Conservation (phyloP, 495 filamentous ascomycete species). For the Penicillium lividum region DNA sequence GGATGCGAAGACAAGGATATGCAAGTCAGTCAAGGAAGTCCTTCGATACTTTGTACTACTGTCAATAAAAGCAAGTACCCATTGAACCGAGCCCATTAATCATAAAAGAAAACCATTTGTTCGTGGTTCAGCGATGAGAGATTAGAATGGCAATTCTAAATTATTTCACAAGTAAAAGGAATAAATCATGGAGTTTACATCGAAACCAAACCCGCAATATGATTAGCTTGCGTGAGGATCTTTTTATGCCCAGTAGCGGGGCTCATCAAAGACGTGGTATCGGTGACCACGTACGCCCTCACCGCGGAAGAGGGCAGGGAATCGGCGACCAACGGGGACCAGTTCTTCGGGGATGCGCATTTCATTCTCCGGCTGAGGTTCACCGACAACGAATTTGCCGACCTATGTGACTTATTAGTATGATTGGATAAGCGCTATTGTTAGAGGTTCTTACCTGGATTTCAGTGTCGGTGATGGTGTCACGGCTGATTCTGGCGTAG, state of each 20-base stretch:
- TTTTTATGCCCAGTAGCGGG: constrained; percentile 64
- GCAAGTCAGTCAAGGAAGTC: neutral
- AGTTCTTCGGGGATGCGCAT: constrained; percentile 63
- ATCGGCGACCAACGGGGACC: constrained; percentile 73
- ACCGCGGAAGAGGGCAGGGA: constrained; percentile 85
- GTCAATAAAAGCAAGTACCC: neutral
- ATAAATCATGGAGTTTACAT: neutral
- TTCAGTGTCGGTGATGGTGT: constrained; percentile 96
- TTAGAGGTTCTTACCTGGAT: constrained; percentile 67
- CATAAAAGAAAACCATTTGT: neutral
- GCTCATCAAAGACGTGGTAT: constrained; percentile 97
- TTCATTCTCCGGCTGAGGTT: constrained; percentile 59
- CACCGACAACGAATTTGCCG: constrained; percentile 90
- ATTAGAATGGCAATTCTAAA: neutral
- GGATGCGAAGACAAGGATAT: neutral
- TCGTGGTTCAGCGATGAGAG: too few relatives aligned
- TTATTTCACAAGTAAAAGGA: neutral
- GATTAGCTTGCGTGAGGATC: neutral
- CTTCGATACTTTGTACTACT: neutral
- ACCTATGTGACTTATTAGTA: constrained; percentile 51
- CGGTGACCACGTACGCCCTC: constrained; percentile 84
- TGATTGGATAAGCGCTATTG: neutral
- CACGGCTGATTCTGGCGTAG: constrained; percentile 85
- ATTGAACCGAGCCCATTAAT: too few relatives aligned
- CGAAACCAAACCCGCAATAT: neutral